A percentile compares a stretch with the other conserved stretches of the same genome.
These are phyloP conservation scores for Antrodiella citrinella DNA, from an alignment of 768 basidiomycete species.

Conservation along the genomic window DNA sequence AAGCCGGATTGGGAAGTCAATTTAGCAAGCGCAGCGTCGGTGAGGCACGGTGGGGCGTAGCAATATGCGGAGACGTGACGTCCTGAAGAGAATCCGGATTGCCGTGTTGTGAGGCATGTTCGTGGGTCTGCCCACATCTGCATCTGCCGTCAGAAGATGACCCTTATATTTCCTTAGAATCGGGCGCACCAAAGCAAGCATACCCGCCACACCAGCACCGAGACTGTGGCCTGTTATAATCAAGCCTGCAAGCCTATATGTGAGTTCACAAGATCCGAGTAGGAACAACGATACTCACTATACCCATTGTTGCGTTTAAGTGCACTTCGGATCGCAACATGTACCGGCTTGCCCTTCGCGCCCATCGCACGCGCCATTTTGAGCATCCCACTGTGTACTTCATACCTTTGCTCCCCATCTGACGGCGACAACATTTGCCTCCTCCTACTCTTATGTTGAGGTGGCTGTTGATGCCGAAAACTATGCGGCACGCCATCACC, in stretches of 20 bases:
- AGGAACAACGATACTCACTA: slow-evolving; percentile 35
- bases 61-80: slow-evolving; percentile 68
- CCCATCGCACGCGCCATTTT: slow-evolving; percentile 79
- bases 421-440: slow-evolving; percentile 5
- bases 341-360: slow-evolving; percentile 65
- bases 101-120: slow-evolving; percentile 59
- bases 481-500: neutral
- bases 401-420: slow-evolving; percentile 30
- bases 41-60: slow-evolving; percentile 74
- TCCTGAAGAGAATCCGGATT: slow-evolving; percentile 62
- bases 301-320: slow-evolving; percentile 62
- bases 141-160: slow-evolving; percentile 4
- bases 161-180: neutral
- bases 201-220: slow-evolving; percentile 72
- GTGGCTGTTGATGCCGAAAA: no score
- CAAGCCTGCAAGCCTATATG: slow-evolving; percentile 36
- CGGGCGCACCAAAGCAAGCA: slow-evolving; percentile 63
- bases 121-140: slow-evolving; percentile 84
- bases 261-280: neutral
- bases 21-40: slow-evolving; percentile 50
- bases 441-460: no score
- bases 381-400: slow-evolving; percentile 77
- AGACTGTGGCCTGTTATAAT: slow-evolving; percentile 79
- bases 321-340: slow-evolving; percentile 64
- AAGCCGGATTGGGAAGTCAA: slow-evolving; percentile 52